Base-by-base conservation (phyloP, 2,329 filamentous ascomycete genomes). In the Ophioceras dolichostomum region DNA sequence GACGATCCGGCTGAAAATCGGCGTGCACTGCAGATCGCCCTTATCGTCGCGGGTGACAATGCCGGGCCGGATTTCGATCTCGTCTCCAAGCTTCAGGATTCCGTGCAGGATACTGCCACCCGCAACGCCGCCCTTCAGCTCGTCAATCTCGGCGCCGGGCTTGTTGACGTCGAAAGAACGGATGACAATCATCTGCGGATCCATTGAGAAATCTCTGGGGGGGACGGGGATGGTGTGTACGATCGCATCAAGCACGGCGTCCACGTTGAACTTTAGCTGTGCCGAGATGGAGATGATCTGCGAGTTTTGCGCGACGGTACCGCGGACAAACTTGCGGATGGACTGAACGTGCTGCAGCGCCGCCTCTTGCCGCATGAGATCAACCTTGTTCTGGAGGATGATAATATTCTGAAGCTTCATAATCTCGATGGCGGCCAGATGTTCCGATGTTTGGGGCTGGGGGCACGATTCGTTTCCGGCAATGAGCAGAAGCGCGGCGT, bases 331-430 rank as follows among this genome's bases (percentile, higher is more conserved):
- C 65, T 96, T 96, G 53, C 93, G 73, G 49, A 98, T 98, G 2
- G 88, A 95, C 62, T 94, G 81, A 69, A 94, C 91, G 63, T 98
- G 91, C 56, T 89, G 77, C 55, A 86, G 76, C 34, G 93, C 91
- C 44, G 83, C 85, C 58, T 96, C 89, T 70, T 95, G 85, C 52
- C 87, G 77, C 87, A 98, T 96, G 50, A 98, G 66, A 59, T 98
- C 91, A 54, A 98, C 91, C 76, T 98, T 98, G 71, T 98, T 98
- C 65, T 98, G 91, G 41, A 98, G 76, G 55, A 98, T 96, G 60
- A 98, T 94, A 64, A 98, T 95, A 68, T 98, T 93, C 62, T 94
- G 87, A 46, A 98, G 77, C 73, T 98, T 98, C 91, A 98, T 98
- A 59, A 98, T 98, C 64, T 98, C 91, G 57, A 98, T 96, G 47